Conservation (phyloP, 2,329 filamentous ascomycete genomes). For the Fusarium ambrosium region DNA sequence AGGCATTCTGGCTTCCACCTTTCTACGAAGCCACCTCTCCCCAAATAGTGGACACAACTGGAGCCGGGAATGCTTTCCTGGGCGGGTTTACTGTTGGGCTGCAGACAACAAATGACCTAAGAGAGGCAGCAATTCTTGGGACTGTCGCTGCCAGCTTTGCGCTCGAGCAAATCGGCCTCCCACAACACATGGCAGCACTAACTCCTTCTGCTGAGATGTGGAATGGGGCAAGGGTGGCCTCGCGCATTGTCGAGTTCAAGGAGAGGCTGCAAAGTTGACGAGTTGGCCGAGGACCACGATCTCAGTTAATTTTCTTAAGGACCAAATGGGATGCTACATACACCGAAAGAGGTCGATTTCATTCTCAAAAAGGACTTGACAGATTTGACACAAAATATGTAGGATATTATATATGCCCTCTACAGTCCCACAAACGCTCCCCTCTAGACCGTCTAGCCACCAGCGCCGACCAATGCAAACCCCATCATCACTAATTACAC, state of each 20-base stretch:
- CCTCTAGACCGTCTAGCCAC: not conserved
- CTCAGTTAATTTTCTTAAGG: not conserved
- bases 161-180: not conserved
- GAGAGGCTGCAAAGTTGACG: not conserved
- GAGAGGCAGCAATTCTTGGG: not conserved
- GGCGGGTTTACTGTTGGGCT: not conserved
- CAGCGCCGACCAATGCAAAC: not conserved
- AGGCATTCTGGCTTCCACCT: not conserved
- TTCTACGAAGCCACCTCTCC: not conserved
- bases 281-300: not conserved
- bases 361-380: not conserved
- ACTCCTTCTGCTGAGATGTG: fast-evolving
- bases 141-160: not conserved
- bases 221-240: not conserved
- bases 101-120: not conserved
- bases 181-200: not conserved
- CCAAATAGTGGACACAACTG: not conserved
- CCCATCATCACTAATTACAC: not conserved
- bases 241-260: not conserved
- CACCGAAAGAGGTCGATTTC: not conserved
- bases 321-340: not conserved
- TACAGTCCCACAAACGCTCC: not conserved
- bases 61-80: not conserved
- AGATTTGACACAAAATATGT: not conserved
- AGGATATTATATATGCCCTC: not conserved